A percentile compares a stretch with the other conserved stretches of the same genome.
These are phyloP conservation scores for Protomyces lactucae-debilis DNA, from an alignment of 1,139 yeast genomes.

Conservation along the genomic window DNA sequence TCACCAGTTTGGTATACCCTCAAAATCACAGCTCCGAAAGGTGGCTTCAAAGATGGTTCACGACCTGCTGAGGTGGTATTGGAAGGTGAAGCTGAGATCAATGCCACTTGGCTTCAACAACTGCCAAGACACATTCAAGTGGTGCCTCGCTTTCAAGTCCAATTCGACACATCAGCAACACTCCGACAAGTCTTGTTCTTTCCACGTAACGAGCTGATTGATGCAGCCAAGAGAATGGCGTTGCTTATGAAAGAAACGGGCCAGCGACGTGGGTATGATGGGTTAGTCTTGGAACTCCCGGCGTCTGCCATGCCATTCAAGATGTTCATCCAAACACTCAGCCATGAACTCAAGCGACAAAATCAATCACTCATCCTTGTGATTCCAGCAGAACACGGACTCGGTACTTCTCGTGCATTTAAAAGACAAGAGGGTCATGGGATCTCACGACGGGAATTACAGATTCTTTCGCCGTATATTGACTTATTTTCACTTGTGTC, in stretches of 20 bases:
- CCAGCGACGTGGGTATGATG: neutral
- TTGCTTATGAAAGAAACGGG: neutral
- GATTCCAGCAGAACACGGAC: constrained; percentile 11
- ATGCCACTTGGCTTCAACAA: constrained; percentile 7
- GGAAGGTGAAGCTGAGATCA: constrained; percentile 4
- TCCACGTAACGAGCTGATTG: constrained; percentile 7
- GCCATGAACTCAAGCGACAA: neutral
- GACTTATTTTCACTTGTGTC: constrained; percentile 17
- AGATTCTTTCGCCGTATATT: constrained; percentile 5
- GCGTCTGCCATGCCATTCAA: constrained; percentile 4
- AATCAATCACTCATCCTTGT: constrained; percentile 6
- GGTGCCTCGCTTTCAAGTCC: constrained; percentile 20
- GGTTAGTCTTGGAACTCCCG: constrained; percentile 4
- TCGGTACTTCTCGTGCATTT: neutral
- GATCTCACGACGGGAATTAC: neutral
- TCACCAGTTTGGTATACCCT: constrained; percentile 24
- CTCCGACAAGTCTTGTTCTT: constrained; percentile 17
- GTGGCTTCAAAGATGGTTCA: neutral
- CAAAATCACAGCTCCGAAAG: neutral
- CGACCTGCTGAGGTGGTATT: neutral
- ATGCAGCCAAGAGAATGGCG: neutral
- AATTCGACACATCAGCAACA: neutral
- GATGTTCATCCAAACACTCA: constrained; percentile 4
- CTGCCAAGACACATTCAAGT: constrained; percentile 3
- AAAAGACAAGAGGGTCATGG: neutral